Base-by-base conservation (phyloP, 1,284 basidiomycete genomes). In the Melampsora americana region DNA sequence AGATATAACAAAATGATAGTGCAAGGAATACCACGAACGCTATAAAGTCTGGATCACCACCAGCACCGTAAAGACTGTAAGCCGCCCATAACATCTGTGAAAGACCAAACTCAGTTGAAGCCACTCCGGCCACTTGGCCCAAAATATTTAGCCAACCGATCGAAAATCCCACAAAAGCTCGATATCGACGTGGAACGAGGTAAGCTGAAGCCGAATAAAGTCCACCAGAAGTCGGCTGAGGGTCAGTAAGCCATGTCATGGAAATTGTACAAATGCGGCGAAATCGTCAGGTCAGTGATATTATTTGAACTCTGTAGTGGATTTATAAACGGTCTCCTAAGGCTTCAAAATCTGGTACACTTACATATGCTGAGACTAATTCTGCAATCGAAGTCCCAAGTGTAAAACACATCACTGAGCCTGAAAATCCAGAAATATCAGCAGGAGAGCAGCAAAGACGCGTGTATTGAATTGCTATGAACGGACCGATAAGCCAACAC, bases 41-140 rank as follows among this genome's bases (percentile, higher is more conserved):
- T 77, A 77, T 81, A 81, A 67, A 83, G 78, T 66, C 81, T 80
- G 79, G 80, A 18, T 80, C 79, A 50, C 78, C 73, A 46, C 80
- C 80, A 18, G 50, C 50, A n/a, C 50, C 50, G 26, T 53, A 53
- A 16, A 81, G 78, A 48, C 81, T 82, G 74, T 79, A 81, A 0
- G 90, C 92, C 16, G 90, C 89, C 84, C 91, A 90, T 78, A 95
- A 93, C 93, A 95, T 95, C 81, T 88, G 88, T 35, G 90, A 87
- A 28, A 96, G 86, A 74, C 93, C 93, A 81, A 91, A 95, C 83
- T 95, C 93, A 1, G 92, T 93, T 1, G 91, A 92, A 1, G 91
- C 88, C 62, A 93, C 85, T 44, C 92, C 92, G 5, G 90, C 90
- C 73, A 92, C 87, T 82, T 93, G 92, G 60, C 92, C 92, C 14